A percentile compares a stretch with the other conserved stretches of the same genome.
These are phyloP conservation scores for Arthrobotrys megalospora DNA, from an alignment of 2,329 filamentous ascomycete genomes.

Conservation along the genomic window DNA sequence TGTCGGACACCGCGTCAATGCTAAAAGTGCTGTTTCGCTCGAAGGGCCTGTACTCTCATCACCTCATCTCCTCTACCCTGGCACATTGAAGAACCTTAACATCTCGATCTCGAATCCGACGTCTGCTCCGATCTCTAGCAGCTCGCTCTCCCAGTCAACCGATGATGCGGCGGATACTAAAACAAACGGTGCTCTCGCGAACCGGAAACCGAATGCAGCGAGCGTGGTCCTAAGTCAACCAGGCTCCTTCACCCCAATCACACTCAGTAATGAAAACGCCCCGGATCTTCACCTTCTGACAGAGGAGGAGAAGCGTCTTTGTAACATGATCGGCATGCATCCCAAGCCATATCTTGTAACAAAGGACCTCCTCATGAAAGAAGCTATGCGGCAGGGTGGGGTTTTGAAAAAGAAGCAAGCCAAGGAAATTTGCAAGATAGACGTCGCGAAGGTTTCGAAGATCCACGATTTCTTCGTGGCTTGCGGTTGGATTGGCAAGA, in stretches of 20 bases:
- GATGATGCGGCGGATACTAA: conserved; percentile 38
- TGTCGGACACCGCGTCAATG: conserved; percentile 70
- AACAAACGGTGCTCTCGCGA: conserved; percentile 1
- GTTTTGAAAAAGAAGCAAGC: conserved; percentile 94
- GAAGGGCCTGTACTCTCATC: conserved; percentile 56
- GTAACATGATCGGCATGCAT: conserved; percentile 84
- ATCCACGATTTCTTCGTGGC: conserved; percentile 97
- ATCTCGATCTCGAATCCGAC: conserved; percentile 58
- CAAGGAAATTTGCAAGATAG: conserved; percentile 85
- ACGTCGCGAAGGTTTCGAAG: conserved; percentile 85
- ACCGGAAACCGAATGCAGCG: conserved; percentile 49
- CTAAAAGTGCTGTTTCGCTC: conserved; percentile 52
- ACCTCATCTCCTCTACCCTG: conserved; percentile 54
- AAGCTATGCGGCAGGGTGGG: conserved; percentile 90
- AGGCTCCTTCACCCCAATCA: conserved; percentile 70
- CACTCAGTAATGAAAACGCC: conserved; percentile 81
- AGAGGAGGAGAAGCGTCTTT: conserved; percentile 86
- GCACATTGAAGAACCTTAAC: conserved; percentile 43
- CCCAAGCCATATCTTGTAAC: conserved; percentile 96
- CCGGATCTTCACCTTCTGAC: conserved; percentile 89
- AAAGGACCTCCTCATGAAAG: conserved; percentile 91
- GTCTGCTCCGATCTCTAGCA: conserved; percentile 52
- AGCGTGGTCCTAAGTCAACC: conserved; percentile 56
- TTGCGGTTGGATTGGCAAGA: conserved; percentile 91
- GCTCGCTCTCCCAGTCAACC: conserved; percentile 30